A percentile compares a stretch with the other conserved stretches of the same genome.
phyloP scores from a whole-genome alignment of 148 eudicot species.

The Silene latifolia region DNA sequence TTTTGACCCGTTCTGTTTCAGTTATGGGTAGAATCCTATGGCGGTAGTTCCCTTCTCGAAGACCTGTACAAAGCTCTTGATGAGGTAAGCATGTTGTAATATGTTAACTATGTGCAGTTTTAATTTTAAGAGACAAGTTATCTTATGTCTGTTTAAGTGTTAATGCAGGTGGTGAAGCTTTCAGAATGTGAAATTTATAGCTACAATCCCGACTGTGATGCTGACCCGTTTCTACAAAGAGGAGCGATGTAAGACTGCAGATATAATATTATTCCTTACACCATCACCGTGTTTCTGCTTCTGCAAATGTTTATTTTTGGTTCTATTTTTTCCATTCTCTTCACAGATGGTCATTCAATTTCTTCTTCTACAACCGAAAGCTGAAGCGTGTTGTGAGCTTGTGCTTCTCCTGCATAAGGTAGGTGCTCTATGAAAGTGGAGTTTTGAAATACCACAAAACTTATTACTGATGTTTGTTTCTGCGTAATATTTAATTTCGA shows the following conservation, averaged over 20 bases:
- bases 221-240: conserved; percentile 73
- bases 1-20: conserved; percentile 26
- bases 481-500: neutral
- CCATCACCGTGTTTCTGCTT: neutral
- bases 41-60: conserved; percentile 59
- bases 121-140: neutral
- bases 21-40: conserved; percentile 77
- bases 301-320: conserved; percentile 5
- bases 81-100: conserved; percentile 51
- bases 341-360: conserved; percentile 95
- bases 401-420: conserved; percentile 87
- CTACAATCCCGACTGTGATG: conserved; percentile 81
- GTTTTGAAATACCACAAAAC: neutral
- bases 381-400: conserved; percentile 88
- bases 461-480: too few relatives aligned
- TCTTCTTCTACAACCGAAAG: conserved; percentile 92
- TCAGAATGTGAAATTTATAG: conserved; percentile 92
- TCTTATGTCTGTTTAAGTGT: conserved; percentile 14
- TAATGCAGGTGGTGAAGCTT: conserved; percentile 73
- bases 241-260: conserved; percentile 77
- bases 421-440: conserved; percentile 1
- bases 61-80: conserved; percentile 78
- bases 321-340: conserved; percentile 16
- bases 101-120: neutral
- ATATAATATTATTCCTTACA: conserved; percentile 5